Base-by-base conservation (phyloP, 1,284 basidiomycete genomes). In the Microbotryum silenes-acaulis region DNA sequence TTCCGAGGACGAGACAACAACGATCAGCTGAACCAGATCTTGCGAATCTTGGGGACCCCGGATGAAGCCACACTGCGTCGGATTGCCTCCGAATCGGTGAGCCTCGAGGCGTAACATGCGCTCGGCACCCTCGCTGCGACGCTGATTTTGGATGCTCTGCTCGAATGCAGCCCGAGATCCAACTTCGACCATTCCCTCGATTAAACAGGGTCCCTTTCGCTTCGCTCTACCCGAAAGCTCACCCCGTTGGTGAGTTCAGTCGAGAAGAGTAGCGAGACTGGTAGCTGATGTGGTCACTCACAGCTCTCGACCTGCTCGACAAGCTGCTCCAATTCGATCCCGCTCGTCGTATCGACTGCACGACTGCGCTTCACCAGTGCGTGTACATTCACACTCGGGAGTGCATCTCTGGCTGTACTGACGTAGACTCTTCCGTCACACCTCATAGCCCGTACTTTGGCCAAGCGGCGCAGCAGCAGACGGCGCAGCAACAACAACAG, bases 1-100 rank as follows among this genome's bases (percentile, higher is more conserved):
- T 98, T 99, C 82, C 84, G 96, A 67, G 96, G 96, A 23, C 82
- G 94, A 65, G 96, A 99, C 76, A 98, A 98, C 74, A 89, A 93
- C 71, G 96, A 99, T 76, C 96, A 99, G 75, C 81, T 99, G 16
- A 82, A 94, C 57, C 93, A 97, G 74, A 99, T 99, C 74, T 91
- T 99, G 84, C 85, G 93, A 71, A 90, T 98, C 62, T 85, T 98
- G 64, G 96, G 96, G 18, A 98, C 96, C 0, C 96, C 96, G 1
- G 87, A 89, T 64, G 92, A 97, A 54, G 82, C 85, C 21, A 88
- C 89, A 23, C 81, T 98, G 62, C 83, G 88, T 70, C 90, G 94
- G 75, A 92, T 98, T 74, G 83, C 85, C 53, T 85, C 86, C 59
- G 93, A 98, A 77, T 91, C 91, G 56, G 93, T 93, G 70, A 64